A percentile compares a stretch with the other conserved stretches of the same genome.
These are phyloP conservation scores for Trametes sp. DNA, from an alignment of 1,284 basidiomycete genomes.

Conservation along the genomic window DNA sequence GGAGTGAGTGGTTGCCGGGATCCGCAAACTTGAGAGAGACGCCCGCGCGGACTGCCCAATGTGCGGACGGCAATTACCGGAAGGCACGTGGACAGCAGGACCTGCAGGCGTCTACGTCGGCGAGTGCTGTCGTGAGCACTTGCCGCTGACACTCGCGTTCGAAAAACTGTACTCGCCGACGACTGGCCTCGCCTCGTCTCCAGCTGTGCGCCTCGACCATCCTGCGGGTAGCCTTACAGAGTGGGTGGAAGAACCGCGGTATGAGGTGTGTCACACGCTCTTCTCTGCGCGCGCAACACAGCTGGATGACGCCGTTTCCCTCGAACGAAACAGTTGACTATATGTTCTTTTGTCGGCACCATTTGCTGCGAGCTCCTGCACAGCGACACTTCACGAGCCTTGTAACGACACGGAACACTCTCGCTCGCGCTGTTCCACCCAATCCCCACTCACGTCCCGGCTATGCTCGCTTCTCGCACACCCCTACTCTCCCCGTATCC, in stretches of 20 bases:
- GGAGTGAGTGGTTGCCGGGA: no score
- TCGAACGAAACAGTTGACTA: constrained; percentile 37
- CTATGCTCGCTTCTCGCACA: constrained; percentile 23
- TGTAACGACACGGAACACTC: constrained; percentile 21
- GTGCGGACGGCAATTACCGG: neutral
- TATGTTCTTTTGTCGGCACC: constrained; percentile 47
- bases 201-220: constrained; percentile 7
- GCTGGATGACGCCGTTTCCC: neutral
- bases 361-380: constrained; percentile 41
- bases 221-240: constrained; percentile 7
- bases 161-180: constrained; percentile 16
- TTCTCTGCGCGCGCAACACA: neutral
- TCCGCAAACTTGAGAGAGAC: no score
- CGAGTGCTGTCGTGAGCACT: constrained; percentile 5
- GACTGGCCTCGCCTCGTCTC: constrained; percentile 8
- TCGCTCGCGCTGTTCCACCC: constrained; percentile 1
- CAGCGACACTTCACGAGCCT: constrained; percentile 32
- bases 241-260: constrained; percentile 31
- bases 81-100: neutral
- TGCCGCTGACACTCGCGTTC: constrained; percentile 11
- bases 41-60: neutral
- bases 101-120: neutral
- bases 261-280: constrained; percentile 38
- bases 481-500: neutral
- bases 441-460: neutral